phyloP scores from a whole-genome alignment of 805 yeast genomes.

The Spathaspora boniae region DNA sequence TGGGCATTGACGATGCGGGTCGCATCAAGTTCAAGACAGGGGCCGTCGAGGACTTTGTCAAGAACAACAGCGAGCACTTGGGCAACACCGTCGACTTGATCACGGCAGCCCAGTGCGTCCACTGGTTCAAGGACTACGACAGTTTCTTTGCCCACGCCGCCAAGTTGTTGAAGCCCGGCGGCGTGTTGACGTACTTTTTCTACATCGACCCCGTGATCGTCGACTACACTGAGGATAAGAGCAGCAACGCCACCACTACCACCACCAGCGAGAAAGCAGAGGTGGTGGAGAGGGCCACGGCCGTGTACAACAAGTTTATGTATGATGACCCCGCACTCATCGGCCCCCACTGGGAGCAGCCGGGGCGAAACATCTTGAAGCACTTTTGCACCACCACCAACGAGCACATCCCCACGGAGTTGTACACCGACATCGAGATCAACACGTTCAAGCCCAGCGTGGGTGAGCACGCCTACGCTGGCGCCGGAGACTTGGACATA shows the following conservation, averaged over 20 bases:
- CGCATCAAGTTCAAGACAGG: slow-evolving; percentile 30
- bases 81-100: slow-evolving; percentile 28
- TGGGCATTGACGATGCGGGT: slow-evolving; percentile 21
- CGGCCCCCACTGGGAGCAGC: slow-evolving; percentile 83
- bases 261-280: slow-evolving; percentile 12
- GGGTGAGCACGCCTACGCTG: slow-evolving; percentile 12
- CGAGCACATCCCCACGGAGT: slow-evolving; percentile 36
- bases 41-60: slow-evolving; percentile 29
- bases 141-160: slow-evolving; percentile 26
- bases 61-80: slow-evolving; percentile 13
- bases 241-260: slow-evolving; percentile 3
- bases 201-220: slow-evolving; percentile 39
- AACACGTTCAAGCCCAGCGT: slow-evolving; percentile 22
- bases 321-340: slow-evolving; percentile 43
- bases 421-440: slow-evolving; percentile 37
- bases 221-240: slow-evolving; percentile 18
- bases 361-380: slow-evolving; percentile 63
- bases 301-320: slow-evolving; percentile 33
- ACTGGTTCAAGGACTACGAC: slow-evolving; percentile 39
- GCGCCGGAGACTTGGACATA: slow-evolving; percentile 21
- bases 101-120: slow-evolving; percentile 42
- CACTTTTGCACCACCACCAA: slow-evolving; percentile 39
- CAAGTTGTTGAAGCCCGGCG: slow-evolving; percentile 37
- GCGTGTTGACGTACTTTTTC: slow-evolving; percentile 41
- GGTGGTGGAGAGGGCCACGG: slow-evolving; percentile 18